Conservation (phyloP, 2,329 filamentous ascomycete species). For the Coniosporium tulheliwenetii region DNA sequence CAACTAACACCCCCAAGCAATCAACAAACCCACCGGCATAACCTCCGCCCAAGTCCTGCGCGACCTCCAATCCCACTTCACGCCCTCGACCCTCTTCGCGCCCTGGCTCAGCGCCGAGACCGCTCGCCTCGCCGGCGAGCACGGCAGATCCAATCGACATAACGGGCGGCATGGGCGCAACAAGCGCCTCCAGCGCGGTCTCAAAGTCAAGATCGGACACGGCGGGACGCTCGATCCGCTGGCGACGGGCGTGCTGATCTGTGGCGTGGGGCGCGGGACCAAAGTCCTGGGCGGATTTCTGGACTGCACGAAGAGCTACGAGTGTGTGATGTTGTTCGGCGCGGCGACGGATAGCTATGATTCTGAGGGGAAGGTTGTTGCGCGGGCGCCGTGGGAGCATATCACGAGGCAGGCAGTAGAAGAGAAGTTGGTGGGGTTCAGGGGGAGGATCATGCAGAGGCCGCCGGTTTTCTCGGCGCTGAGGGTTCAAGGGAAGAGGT, state of each 20-base stretch:
- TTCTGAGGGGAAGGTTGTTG: conserved; percentile 66
- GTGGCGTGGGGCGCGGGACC: conserved; percentile 76
- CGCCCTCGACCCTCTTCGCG: conserved; percentile 62
- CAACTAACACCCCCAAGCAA: conserved; percentile 38
- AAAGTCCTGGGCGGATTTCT: conserved; percentile 69
- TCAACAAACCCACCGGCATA: conserved; percentile 80
- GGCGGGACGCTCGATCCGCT: conserved; percentile 90
- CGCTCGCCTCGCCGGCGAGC: conserved; percentile 26
- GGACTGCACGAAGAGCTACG: conserved; percentile 83
- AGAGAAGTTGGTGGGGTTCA: conserved; percentile 57
- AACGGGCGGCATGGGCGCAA: conserved; percentile 42
- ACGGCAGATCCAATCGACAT: conserved; percentile 32
- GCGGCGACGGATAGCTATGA: conserved; percentile 91
- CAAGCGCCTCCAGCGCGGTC: conserved; percentile 35
- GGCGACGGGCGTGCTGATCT: conserved; percentile 81
- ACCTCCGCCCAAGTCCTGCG: conserved; percentile 85
- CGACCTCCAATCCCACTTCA: conserved; percentile 72
- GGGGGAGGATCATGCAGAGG: conserved; percentile 73
- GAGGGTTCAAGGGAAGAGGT: conserved; percentile 81
- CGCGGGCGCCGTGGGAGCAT: conserved; percentile 59
- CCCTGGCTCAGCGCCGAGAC: conserved; percentile 57
- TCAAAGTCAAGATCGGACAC: conserved; percentile 85
- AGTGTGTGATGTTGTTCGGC: conserved; percentile 78
- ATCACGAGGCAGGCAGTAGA: conserved; percentile 68
- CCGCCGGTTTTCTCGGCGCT: conserved; percentile 88